Percentiles rank a stretch among this genome's conserved stretches.
These are phyloP conservation scores for Fremontodendron californicum DNA, from an alignment of 345 rosid genomes.

Conservation along the genomic window DNA sequence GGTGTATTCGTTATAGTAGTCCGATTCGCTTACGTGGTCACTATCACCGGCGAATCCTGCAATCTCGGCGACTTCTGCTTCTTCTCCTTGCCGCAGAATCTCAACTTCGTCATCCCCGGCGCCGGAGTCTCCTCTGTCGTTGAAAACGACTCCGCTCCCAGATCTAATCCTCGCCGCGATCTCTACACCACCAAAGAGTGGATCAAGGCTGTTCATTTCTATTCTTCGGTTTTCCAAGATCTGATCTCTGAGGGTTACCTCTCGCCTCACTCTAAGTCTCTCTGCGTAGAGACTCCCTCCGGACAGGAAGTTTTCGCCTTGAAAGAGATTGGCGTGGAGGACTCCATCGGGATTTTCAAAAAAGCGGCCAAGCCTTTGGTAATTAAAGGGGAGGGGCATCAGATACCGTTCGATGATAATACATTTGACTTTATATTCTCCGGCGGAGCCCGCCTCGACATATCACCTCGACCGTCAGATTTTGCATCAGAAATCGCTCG, in stretches of 20 bases:
- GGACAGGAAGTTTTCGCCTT: slow-evolving; percentile 81
- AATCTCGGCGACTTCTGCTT: slow-evolving; percentile 79
- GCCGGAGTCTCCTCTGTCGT: slow-evolving; percentile 29
- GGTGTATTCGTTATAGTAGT: slow-evolving; percentile 62
- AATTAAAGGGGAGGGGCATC: slow-evolving; percentile 48
- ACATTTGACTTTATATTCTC: slow-evolving; percentile 79
- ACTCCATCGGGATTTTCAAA: slow-evolving; percentile 67
- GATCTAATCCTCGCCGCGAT: slow-evolving; percentile 22
- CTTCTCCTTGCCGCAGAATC: slow-evolving; percentile 63
- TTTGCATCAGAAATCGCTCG: slow-evolving; percentile 77
- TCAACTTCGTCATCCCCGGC: slow-evolving; percentile 46
- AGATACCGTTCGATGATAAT: slow-evolving; percentile 45
- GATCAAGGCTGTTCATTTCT: slow-evolving; percentile 59
- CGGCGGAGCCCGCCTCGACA: slow-evolving; percentile 68
- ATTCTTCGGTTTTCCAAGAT: slow-evolving; percentile 77
- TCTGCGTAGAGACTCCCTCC: slow-evolving; percentile 60
- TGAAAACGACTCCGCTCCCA: slow-evolving; percentile 35
- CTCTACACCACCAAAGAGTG: slow-evolving; percentile 58
- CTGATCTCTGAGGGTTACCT: slow-evolving; percentile 68
- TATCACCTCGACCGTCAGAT: slow-evolving; percentile 47
- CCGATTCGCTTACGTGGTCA: slow-evolving; percentile 81
- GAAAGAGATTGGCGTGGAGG: slow-evolving; percentile 66
- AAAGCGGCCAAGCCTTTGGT: slow-evolving; percentile 76
- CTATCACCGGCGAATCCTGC: slow-evolving; percentile 87
- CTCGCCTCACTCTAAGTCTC: slow-evolving; percentile 49